Base-by-base conservation (phyloP, 176 grass and related monocot genomes). In the Olyra latifolia region DNA sequence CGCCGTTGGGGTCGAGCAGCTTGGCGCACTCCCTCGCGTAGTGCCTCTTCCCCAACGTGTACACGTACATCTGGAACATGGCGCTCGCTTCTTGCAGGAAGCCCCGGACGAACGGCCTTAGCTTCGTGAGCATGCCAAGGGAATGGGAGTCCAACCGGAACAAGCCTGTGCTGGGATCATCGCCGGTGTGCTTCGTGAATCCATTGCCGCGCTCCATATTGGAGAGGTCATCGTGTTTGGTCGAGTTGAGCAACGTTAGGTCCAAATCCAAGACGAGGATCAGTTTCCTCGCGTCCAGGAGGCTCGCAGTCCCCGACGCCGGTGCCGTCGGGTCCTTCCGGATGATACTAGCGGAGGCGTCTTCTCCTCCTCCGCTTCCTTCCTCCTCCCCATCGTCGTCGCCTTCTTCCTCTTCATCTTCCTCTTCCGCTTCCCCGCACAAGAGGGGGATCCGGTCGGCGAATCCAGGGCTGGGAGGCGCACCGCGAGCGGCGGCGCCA, bases 241-340 rank as follows among this genome's bases (percentile, higher is more conserved):
- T 80, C 10, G 89, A 92, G 78, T 92, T 90, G 32, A 92, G 66
- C 47, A 96, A 75, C 24, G 93, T 96, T 73, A 86, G 85, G 8
- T 92, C 93, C 75, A 96, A 72, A 52, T 96, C 93, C 63, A 96
- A 62, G 46, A 96, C 54, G 43, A 96, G 71, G 29, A 83, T 86
- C 47, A 92, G 66, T 80, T 90, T 96, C 74, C 76, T 92, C 39
- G 72, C 50, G 62, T 43, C 60, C 72, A 88, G 39, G 49, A 83
- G 86, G 40, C 7, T 57, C 32, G 0, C 7, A 23, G 3, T 7
- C 56, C 3, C 29, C 44, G 45, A 6, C 6, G 43, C 13, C 1
- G 27, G 54, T 6, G 3, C 6, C 20, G 30, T 10, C 7, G 2
- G 22, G 14, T 3, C 44, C 1, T 0, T 3, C 14, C 22, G 9